phyloP scores from a whole-genome alignment of 768 basidiomycete species.

The Leccinum obscurum region DNA sequence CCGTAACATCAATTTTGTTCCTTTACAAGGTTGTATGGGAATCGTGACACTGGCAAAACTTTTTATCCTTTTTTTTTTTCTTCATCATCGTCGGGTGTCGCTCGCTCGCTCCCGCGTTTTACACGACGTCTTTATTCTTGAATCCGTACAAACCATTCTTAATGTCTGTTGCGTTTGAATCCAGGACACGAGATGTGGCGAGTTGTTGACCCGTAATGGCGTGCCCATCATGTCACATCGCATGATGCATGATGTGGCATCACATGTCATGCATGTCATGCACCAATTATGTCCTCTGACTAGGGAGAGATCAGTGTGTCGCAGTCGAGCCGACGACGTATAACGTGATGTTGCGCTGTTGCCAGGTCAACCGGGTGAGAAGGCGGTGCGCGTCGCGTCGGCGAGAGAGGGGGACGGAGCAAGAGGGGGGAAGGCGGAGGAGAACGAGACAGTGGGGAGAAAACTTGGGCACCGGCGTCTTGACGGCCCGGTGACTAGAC shows the following conservation, averaged over 20 bases:
- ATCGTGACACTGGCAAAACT: not conserved
- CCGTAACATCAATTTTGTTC: conserved; percentile 4
- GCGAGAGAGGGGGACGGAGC: not conserved
- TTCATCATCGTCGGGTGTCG: conserved; percentile 1
- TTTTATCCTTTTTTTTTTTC: not conserved
- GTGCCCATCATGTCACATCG: not conserved
- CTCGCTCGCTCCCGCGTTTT: conserved; percentile 7
- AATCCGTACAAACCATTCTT: not conserved
- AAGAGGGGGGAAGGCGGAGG: no score
- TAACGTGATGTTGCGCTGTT: not conserved
- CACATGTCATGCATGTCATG: not conserved
- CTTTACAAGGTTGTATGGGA: not conserved
- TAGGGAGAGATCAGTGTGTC: not conserved
- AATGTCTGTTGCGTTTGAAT: not conserved
- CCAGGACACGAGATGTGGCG: not conserved
- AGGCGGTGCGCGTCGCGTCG: not conserved
- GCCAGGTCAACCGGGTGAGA: not conserved
- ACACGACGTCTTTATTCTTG: not conserved
- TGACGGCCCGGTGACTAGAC: not conserved
- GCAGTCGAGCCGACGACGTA: not conserved
- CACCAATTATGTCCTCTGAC: not conserved
- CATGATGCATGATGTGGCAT: not conserved
- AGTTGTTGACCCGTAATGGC: not conserved
- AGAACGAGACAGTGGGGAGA: not conserved
- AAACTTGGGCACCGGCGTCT: not conserved